Percentiles rank a stretch among this genome's conserved stretches.
Evolutionary conservation across 768 basidiomycete genomes (phyloP).

Genomic region (Tubosaeta sp.): DNA sequence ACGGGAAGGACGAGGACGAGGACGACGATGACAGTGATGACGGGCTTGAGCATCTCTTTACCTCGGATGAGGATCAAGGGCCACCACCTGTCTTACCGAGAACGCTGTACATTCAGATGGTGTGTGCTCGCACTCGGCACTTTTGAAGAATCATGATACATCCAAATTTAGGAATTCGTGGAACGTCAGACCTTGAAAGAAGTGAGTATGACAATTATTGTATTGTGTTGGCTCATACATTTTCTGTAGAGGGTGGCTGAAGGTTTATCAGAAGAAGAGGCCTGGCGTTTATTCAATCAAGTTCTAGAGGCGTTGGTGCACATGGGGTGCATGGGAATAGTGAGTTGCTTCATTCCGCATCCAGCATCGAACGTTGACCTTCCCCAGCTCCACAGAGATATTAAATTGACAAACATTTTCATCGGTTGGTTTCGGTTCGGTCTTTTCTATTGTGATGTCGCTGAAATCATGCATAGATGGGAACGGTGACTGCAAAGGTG

Average conservation of each 20-base stretch:
- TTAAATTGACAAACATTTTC: conserved; percentile 93
- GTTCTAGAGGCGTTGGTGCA: conserved; percentile 86
- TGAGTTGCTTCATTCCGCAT: conserved; percentile 33
- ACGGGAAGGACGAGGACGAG: conserved; percentile 40
- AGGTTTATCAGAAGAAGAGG: conserved; percentile 77
- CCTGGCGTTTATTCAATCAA: conserved; percentile 88
- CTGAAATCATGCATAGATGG: conserved; percentile 46
- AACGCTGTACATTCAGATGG: conserved; percentile 95
- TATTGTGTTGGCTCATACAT: neutral
- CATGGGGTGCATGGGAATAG: conserved; percentile 85
- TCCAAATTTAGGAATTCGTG: conserved; percentile 66
- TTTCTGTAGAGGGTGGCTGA: conserved; percentile 62
- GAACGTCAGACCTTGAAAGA: conserved; percentile 89
- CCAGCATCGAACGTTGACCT: conserved; percentile 9
- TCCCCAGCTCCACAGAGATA: conserved; percentile 74
- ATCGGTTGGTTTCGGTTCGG: conserved; percentile 52
- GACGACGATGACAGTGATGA: conserved; percentile 37
- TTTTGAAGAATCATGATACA: neutral
- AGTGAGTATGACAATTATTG: conserved; percentile 32
- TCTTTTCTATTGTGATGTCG: neutral
- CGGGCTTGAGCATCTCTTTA: conserved; percentile 34
- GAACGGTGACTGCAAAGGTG: conserved; percentile 80
- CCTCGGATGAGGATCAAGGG: conserved; percentile 20
- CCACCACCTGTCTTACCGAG: conserved; percentile 34
- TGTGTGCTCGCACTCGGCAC: conserved; percentile 24